These are phyloP conservation scores for Sophora flavescens DNA, from an alignment of 306 rosid species.

Conservation along the genomic window DNA sequence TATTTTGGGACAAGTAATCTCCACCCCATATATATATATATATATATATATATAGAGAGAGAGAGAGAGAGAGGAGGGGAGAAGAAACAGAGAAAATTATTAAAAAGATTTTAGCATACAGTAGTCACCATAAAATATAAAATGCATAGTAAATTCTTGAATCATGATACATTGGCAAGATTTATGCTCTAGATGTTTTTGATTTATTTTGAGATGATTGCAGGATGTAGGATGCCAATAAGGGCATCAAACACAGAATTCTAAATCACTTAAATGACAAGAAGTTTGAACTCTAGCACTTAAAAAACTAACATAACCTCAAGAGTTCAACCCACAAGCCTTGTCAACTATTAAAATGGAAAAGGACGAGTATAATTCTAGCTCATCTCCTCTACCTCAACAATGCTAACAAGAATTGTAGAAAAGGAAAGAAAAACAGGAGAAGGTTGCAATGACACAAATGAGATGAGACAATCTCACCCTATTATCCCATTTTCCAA, in stretches of 20 bases:
- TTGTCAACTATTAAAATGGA: constrained; percentile 48
- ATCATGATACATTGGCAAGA: not conserved
- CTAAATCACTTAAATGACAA: constrained; percentile 23
- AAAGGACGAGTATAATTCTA: constrained; percentile 57
- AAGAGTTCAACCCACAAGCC: constrained; percentile 29
- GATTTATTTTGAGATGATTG: not conserved
- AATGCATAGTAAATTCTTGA: not conserved
- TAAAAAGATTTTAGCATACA: not conserved
- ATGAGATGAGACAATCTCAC: constrained; percentile 24
- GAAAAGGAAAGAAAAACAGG: not conserved
- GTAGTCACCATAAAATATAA: not conserved
- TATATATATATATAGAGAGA: too few relatives aligned
- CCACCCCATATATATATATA: too few relatives aligned
- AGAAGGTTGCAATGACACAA: constrained; percentile 27
- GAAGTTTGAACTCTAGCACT: not conserved
- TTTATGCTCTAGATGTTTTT: not conserved
- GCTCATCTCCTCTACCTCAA: constrained; percentile 62
- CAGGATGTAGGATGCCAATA: not conserved
- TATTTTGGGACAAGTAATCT: too few relatives aligned
- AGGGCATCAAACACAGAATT: constrained; percentile 15
- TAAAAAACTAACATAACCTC: constrained; percentile 1
- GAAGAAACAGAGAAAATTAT: not conserved
- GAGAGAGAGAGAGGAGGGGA: too few relatives aligned
- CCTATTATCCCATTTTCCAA: constrained; percentile 79
- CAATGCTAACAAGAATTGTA: constrained; percentile 36